Evolutionary conservation across 352 stramenopile genomes (phyloP).

Genomic region (Globisporangium cystogenes): DNA sequence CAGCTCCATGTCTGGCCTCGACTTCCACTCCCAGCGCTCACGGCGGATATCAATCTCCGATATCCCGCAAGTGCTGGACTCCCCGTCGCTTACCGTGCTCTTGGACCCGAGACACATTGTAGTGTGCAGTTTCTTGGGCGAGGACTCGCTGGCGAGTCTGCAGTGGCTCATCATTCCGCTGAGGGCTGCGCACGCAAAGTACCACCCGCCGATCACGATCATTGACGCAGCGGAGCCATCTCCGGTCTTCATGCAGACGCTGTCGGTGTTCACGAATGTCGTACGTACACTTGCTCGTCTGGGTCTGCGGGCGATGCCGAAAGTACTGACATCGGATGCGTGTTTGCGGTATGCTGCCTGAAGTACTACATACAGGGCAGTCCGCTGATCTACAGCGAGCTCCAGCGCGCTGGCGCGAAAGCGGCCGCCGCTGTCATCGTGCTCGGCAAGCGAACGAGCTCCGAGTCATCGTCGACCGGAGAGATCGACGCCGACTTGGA

Average conservation of each 20-base stretch:
- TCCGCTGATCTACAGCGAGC: constrained; percentile 66
- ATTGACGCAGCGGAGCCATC: constrained; percentile 65
- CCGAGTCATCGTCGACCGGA: constrained; percentile 14
- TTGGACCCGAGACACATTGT: constrained; percentile 68
- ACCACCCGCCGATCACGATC: constrained; percentile 73
- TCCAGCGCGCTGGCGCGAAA: constrained; percentile 78
- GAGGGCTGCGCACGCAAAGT: constrained; percentile 35
- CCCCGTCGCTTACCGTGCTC: constrained; percentile 54
- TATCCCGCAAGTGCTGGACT: constrained; percentile 22
- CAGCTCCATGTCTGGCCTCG: constrained; percentile 18
- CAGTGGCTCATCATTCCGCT: constrained; percentile 76
- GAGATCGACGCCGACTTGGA: constrained; percentile 60
- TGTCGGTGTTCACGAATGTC: constrained; percentile 59
- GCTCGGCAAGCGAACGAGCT: constrained; percentile 63
- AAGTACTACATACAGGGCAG: constrained; percentile 82
- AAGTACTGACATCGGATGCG: background rate
- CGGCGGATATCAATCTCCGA: constrained; percentile 19
- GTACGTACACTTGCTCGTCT: constrained; percentile 24
- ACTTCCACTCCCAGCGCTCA: constrained; percentile 15
- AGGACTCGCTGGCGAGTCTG: constrained; percentile 66
- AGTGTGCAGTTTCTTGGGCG: constrained; percentile 79
- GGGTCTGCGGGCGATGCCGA: background rate
- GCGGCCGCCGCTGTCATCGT: constrained; percentile 74
- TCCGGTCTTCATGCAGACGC: constrained; percentile 30
- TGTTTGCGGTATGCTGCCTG: background rate